Evolutionary conservation across 371 early-diverging fungal species (phyloP), one percentile per base, ranked within the genome.

Genomic region (Chytridiales sp.): DNA sequence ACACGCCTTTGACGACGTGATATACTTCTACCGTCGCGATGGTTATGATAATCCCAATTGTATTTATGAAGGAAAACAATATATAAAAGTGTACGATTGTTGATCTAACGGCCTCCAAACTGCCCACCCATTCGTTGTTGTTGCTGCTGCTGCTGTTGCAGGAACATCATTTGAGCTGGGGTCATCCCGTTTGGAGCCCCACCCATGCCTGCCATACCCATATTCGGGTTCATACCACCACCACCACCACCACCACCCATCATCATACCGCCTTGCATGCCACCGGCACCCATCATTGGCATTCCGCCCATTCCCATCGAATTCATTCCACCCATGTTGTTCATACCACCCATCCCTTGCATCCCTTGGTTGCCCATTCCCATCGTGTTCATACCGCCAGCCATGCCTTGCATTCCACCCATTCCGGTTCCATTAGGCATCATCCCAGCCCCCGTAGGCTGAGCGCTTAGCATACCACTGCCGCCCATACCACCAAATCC

Each of bases 81-180:
- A n/a, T n/a, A n/a, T n/a, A n/a, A n/a, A n/a, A n/a, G n/a, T n/a
- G n/a, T n/a, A n/a, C n/a, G n/a, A n/a, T n/a, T n/a, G n/a, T n/a
- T n/a, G n/a, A n/a, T n/a, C n/a, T n/a, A n/a, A n/a, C n/a, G n/a
- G n/a, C n/a, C n/a, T 30, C 49, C 26, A 26, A 11, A 29, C n/a
- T 27, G 29, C 15, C 39, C 13, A 31, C 56, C 43, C 27, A 42
- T 43, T 21, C 44, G 58, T 24, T 57, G 59, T 39, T 56, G 57
- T 39, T 56, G 56, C 38, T 62, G 62, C 42, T 62, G 62, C 29
- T 63, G 63, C 43, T 63, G 63, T 51, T 63, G 63, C 57, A 56
- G 39, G 30, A 40, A 57, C 42, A 50, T 13, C 31, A 63, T 19
- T 43, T 63, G 63, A 42, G 56, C 57, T 13, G 56, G 57, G 1